Percentiles rank a stretch among this genome's conserved stretches.
Conservation (phyloP, 2,329 filamentous ascomycete genomes). For the Exophiala bonariae region DNA sequence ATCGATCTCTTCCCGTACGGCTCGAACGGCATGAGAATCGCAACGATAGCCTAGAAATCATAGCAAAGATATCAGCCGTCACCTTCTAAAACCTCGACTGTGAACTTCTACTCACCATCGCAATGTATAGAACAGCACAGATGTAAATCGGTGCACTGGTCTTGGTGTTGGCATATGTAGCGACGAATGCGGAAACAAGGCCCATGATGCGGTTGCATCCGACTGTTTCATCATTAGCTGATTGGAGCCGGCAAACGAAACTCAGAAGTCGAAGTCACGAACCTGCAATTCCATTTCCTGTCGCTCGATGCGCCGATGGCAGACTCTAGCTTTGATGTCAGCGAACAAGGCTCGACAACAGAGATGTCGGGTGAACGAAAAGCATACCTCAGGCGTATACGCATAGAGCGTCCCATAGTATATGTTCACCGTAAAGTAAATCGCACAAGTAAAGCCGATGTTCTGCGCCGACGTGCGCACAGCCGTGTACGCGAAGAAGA, state of each 20-base stretch:
- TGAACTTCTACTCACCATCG: slow-evolving; percentile 32
- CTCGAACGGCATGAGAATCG: slow-evolving; percentile 27
- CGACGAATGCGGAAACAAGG: slow-evolving; percentile 64
- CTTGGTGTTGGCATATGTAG: slow-evolving; percentile 27
- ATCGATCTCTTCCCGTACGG: slow-evolving; percentile 28
- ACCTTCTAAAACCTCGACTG: neutral
- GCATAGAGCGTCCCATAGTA: slow-evolving; percentile 73
- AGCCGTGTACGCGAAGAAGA: slow-evolving; percentile 75
- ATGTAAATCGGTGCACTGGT: slow-evolving; percentile 39
- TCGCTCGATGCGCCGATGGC: slow-evolving; percentile 68
- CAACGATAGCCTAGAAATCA: slow-evolving; percentile 18
- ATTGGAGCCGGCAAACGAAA: too few relatives aligned
- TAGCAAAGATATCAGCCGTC: neutral
- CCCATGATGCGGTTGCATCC: slow-evolving; percentile 73
- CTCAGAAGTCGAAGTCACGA: too few relatives aligned
- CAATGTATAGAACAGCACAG: slow-evolving; percentile 37
- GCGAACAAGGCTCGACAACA: neutral
- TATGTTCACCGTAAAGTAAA: slow-evolving; percentile 67
- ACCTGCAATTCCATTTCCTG: slow-evolving; percentile 73
- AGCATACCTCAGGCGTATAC: slow-evolving; percentile 69
- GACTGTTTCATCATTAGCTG: too few relatives aligned
- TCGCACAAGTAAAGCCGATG: slow-evolving; percentile 67
- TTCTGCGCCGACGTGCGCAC: slow-evolving; percentile 64
- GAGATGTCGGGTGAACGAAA: neutral
- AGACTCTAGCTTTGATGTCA: slow-evolving; percentile 14